Base-by-base conservation (phyloP, 768 basidiomycete species). In the Boletus rubroflammeus region DNA sequence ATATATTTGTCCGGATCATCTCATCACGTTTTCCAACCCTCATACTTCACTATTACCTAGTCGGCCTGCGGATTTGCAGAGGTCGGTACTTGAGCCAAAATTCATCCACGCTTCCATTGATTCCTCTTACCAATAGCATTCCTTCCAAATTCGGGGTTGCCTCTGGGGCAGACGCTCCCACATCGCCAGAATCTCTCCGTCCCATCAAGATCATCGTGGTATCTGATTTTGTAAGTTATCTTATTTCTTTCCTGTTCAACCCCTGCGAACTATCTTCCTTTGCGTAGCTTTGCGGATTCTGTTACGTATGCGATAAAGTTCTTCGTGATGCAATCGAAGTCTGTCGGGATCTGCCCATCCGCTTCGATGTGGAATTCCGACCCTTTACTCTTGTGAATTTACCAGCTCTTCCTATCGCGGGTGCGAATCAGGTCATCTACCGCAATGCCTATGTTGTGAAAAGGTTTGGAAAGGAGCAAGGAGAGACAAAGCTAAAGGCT, bases 241-340 rank as follows among this genome's bases (percentile, higher is more conserved):
- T 25, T 8, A 19, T 26, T 35, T 2, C 11, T 6, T 41, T 41
- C 29, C 13, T 25, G 21, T 28, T 11, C n/a, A 6, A 34, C 7
- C 13, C 13, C 5, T 44, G 6, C 25, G 2, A 11, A 11, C 25
- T 19, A 14, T 14, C 8, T 36, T 36, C 23, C 17, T 21, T 19
- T n/a, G 0, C 2, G 5, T 55, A 71, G 72, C 50, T 68, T 44
- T 74, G 73, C 31, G 54, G 49, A 26, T 74, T 73, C 61, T 76
- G 75, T 57, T 76, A 73, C 57, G 56, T 75, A 38, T 67, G 70
- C 38, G 65, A 69, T 49, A 73, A 70, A 48, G 54, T 68, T 29
- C 54, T 76, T 26, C 59, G 54, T 23, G 62, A 64, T 31, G 75
- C 75, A 17, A 67, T 76, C 39, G 61, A 67, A 40, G 65, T 65